Evolutionary conservation across 2,329 filamentous ascomycete species (phyloP).

Genomic region (Epichloe uncinata): DNA sequence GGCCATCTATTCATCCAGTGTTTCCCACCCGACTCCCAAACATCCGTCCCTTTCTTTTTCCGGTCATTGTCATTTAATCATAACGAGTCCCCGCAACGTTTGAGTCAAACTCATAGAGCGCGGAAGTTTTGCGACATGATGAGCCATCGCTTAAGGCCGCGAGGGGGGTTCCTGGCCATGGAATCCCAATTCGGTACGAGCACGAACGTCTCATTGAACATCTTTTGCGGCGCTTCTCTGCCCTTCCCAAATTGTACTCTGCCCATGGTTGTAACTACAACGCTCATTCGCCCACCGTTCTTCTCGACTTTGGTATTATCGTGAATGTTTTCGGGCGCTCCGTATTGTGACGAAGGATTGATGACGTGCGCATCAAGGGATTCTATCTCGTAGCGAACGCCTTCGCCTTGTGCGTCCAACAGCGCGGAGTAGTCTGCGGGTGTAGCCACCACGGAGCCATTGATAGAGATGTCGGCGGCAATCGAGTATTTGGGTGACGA

Average conservation of each 20-base stretch:
- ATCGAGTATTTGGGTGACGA: slow-evolving; percentile 37
- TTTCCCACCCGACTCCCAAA: not conserved
- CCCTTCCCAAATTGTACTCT: slow-evolving; percentile 54
- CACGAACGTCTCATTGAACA: slow-evolving; percentile 70
- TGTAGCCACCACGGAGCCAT: slow-evolving; percentile 53
- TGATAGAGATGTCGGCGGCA: slow-evolving; percentile 63
- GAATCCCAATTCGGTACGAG: slow-evolving; percentile 64
- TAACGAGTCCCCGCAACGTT: not conserved
- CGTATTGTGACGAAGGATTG: slow-evolving; percentile 51
- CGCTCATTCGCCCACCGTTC: slow-evolving; percentile 47
- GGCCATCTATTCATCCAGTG: not conserved
- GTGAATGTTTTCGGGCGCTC: slow-evolving; percentile 35
- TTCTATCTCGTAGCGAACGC: slow-evolving; percentile 58
- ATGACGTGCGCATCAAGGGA: slow-evolving; percentile 66
- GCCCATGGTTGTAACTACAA: slow-evolving; percentile 63
- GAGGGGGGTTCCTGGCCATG: slow-evolving; percentile 34
- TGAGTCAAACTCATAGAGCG: slow-evolving; percentile 24
- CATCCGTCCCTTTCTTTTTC: not conserved
- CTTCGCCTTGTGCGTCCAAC: slow-evolving; percentile 47
- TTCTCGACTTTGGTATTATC: slow-evolving; percentile 30
- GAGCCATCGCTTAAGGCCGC: slow-evolving; percentile 45
- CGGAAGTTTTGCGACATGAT: slow-evolving; percentile 64
- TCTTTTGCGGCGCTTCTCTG: slow-evolving; percentile 47
- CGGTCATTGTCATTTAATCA: slow-evolving; percentile 5
- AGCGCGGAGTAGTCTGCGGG: slow-evolving; percentile 54